These are phyloP conservation scores for Lecanicillium sp. DNA, from an alignment of 2,329 filamentous ascomycete genomes.

Conservation along the genomic window DNA sequence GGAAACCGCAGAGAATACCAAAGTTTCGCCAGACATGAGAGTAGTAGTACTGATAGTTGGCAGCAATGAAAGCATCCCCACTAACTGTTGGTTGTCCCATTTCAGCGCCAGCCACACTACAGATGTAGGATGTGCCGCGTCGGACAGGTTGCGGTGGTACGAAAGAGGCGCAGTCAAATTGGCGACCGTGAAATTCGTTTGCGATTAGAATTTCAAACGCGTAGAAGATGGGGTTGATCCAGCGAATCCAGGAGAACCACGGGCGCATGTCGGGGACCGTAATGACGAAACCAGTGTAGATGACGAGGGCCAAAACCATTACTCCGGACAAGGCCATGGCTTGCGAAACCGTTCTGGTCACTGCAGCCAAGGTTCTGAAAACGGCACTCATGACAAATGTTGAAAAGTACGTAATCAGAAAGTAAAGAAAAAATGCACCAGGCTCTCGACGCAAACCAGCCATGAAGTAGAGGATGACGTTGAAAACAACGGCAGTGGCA, in stretches of 20 bases:
- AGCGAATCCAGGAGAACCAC: slow-evolving; percentile 71
- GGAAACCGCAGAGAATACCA: slow-evolving; percentile 57
- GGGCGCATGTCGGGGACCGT: slow-evolving; percentile 50
- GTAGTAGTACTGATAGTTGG: slow-evolving; percentile 47
- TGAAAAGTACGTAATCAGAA: slow-evolving; percentile 58
- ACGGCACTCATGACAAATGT: slow-evolving; percentile 69
- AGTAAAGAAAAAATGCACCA: slow-evolving; percentile 67
- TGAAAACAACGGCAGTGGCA: slow-evolving; percentile 38
- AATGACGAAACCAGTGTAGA: slow-evolving; percentile 50
- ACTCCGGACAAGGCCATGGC: slow-evolving; percentile 46
- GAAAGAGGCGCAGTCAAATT: slow-evolving; percentile 46
- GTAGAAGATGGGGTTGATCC: slow-evolving; percentile 65
- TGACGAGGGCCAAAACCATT: slow-evolving; percentile 51
- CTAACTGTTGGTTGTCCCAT: slow-evolving; percentile 45
- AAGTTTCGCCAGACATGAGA: slow-evolving; percentile 59
- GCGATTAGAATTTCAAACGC: slow-evolving; percentile 64
- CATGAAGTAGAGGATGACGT: slow-evolving; percentile 51
- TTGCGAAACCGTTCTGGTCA: slow-evolving; percentile 57
- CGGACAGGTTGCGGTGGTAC: slow-evolving; percentile 37
- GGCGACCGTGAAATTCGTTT: slow-evolving; percentile 59
- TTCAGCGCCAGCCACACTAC: slow-evolving; percentile 44
- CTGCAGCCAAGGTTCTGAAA: slow-evolving; percentile 64
- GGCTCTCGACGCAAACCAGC: slow-evolving; percentile 46
- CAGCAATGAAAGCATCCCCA: slow-evolving; percentile 52
- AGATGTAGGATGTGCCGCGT: slow-evolving; percentile 40